Evolutionary conservation across 108 stramenopile species (phyloP).

Genomic region (Skeletonema potamos): DNA sequence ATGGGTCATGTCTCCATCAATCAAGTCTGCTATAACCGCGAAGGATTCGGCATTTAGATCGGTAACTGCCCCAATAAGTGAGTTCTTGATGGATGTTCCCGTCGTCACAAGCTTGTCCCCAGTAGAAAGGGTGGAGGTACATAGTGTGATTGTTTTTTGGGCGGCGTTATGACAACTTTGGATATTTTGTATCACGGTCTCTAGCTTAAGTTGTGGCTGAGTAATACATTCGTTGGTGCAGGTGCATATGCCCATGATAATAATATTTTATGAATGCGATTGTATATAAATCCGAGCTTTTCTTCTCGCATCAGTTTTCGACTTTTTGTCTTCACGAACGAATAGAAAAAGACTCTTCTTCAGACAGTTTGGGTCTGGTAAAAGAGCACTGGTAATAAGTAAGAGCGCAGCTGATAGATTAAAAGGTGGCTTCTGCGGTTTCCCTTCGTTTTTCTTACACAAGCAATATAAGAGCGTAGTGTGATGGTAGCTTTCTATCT

Average conservation of each 20-base stretch:
- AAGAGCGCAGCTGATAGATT: too few species aligned
- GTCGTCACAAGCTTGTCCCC: conserved; percentile 10
- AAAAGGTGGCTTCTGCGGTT: too few species aligned
- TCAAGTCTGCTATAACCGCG: conserved; percentile 51
- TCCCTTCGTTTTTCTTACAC: too few species aligned
- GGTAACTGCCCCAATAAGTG: conserved; percentile 24
- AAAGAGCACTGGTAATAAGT: too few species aligned
- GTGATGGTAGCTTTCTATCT: too few species aligned
- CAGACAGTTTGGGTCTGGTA: too few species aligned
- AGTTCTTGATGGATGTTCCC: conserved; percentile 25
- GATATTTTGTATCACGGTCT: conserved; percentile 1
- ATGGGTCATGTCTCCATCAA: conserved; percentile 44
- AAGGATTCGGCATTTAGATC: conserved; percentile 43
- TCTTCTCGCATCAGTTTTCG: too few species aligned
- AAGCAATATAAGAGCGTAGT: too few species aligned
- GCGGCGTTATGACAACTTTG: conserved; percentile 13
- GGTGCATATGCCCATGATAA: conserved; percentile 7
- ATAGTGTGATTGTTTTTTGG: conserved; percentile 25
- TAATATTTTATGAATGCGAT: background rate
- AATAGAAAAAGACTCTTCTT: too few species aligned
- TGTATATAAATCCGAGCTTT: too few species aligned
- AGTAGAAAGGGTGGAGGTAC: conserved; percentile 21
- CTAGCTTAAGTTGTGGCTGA: background rate
- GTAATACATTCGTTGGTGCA: conserved; percentile 6
- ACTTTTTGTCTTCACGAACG: too few species aligned